Base-by-base conservation (phyloP, 1,284 basidiomycete genomes). In the Butyriboletus appendiculatus region DNA sequence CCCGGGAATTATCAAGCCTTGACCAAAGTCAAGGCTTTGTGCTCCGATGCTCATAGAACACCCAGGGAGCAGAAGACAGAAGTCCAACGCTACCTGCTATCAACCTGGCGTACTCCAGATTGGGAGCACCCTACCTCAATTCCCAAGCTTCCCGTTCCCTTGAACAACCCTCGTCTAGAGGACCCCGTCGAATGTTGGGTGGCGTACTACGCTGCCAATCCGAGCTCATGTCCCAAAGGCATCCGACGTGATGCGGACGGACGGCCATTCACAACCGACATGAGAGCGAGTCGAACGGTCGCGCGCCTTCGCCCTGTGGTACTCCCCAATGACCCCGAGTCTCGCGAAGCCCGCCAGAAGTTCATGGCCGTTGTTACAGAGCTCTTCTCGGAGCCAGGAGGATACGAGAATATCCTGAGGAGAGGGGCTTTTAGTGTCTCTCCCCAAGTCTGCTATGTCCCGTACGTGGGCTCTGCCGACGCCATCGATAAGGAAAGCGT, bases 161-260 rank as follows among this genome's bases (percentile, higher is more conserved):
- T 73, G 45, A 75, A 73, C 48, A 79, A 78, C 54, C 76, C 77
- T 52, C 75, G 75, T 12, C 63, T 73, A 40, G 73, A 78, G 53
- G 77, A 77, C 52, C 72, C 73, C 9, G 69, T 74, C 12, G 76
- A 78, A 46, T 64, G 62, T 28, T 79, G 77, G 77, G 72, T 72
- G 33, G 69, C 72, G 5, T 79, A 77, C 55, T 72, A 77, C 45
- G 62, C 71, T 10, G 64, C 66, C 28, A 75, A 79, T 50, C 72
- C 65, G 4, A 67, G 67, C 47, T 78, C 76, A 1, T 78, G 75
- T 66, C 77, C 77, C 5, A 74, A 72, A 49, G 77, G 77, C 48
- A 77, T 79, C 50, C 71, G 78, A 45, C 71, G 69, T 43, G 72
- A 73, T 54, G 45, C 58, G 18, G 64, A 69, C 55, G 71, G 73